Conservation (phyloP, 805 yeast species). For the Kockiozyma suomiensis region DNA sequence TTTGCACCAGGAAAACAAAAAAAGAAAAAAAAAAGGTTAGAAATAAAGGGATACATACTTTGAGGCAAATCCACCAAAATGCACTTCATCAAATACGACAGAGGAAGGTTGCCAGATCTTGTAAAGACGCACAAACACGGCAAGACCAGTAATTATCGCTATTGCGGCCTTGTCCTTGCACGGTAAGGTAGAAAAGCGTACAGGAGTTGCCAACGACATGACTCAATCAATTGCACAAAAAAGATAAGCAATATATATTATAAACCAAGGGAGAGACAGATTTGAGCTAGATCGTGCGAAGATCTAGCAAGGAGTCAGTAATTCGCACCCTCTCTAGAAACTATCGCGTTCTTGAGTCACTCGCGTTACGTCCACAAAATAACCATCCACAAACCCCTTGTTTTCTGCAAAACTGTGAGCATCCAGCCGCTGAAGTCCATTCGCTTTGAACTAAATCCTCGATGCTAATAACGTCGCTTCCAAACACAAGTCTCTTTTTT, state of each 20-base stretch:
- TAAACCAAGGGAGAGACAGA: too few relatives aligned
- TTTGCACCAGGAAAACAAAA: too few relatives aligned
- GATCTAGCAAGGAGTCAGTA: neutral
- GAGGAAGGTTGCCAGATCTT: constrained; percentile 69
- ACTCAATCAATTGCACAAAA: neutral
- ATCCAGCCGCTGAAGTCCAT: neutral
- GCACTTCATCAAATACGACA: constrained; percentile 91
- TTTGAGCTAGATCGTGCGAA: neutral
- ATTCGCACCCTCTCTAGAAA: neutral
- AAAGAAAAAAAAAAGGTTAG: too few relatives aligned
- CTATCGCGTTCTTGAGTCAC: neutral
- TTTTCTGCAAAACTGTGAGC: neutral
- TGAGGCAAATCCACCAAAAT: constrained; percentile 94
- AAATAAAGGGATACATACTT: too few relatives aligned
- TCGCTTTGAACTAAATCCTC: neutral
- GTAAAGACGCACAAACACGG: constrained; percentile 62
- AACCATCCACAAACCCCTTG: constrained; percentile 1
- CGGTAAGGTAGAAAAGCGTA: constrained; percentile 28
- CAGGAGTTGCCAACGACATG: neutral
- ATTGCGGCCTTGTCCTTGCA: constrained; percentile 27
- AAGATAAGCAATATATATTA: neutral
- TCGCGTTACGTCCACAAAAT: neutral
- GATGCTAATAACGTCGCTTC: neutral
- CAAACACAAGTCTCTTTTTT: neutral
- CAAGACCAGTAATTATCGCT: constrained; percentile 48